Percentiles rank a stretch among this genome's conserved stretches.
Evolutionary conservation across 805 yeast genomes (phyloP).

Genomic region (Cyberlindnera bimundalis): DNA sequence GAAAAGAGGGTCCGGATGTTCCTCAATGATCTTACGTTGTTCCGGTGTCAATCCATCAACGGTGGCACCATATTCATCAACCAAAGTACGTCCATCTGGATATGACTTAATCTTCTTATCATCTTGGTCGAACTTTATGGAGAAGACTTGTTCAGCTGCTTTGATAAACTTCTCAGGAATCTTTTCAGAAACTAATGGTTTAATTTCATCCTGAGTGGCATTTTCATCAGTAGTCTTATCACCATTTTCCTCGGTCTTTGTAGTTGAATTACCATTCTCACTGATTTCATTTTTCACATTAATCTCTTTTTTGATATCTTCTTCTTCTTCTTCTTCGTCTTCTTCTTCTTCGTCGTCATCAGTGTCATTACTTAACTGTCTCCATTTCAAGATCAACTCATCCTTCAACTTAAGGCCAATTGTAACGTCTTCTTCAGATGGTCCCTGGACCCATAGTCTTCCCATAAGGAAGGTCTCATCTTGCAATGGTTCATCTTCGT

Average conservation of each 20-base stretch:
- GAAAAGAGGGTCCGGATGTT: slow-evolving; percentile 53
- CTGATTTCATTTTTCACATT: too few species aligned
- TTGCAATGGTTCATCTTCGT: slow-evolving; percentile 42
- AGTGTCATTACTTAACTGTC: slow-evolving; percentile 6
- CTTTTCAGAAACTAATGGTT: slow-evolving; percentile 6
- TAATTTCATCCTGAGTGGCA: slow-evolving; percentile 24
- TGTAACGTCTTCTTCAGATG: slow-evolving; percentile 45
- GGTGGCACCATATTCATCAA: slow-evolving; percentile 37
- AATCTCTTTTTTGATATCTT: too few species aligned
- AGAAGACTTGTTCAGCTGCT: slow-evolving; percentile 21
- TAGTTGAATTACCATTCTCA: too few species aligned
- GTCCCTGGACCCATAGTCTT: slow-evolving; percentile 89
- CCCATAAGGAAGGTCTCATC: slow-evolving; percentile 75
- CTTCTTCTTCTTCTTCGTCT: not conserved
- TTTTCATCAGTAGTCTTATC: slow-evolving; percentile 26
- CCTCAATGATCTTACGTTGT: slow-evolving; percentile 68
- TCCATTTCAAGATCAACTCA: slow-evolving; percentile 31
- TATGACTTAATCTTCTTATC: slow-evolving; percentile 54
- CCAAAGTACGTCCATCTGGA: slow-evolving; percentile 35
- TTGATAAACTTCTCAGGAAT: slow-evolving; percentile 24
- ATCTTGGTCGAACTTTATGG: slow-evolving; percentile 31
- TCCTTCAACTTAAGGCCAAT: slow-evolving; percentile 31
- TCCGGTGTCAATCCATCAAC: slow-evolving; percentile 21
- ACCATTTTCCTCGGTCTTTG: slow-evolving; percentile 13
- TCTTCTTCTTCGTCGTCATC: slow-evolving; percentile 20